phyloP scores from a whole-genome alignment of 306 rosid species.

The Inga oerstediana region DNA sequence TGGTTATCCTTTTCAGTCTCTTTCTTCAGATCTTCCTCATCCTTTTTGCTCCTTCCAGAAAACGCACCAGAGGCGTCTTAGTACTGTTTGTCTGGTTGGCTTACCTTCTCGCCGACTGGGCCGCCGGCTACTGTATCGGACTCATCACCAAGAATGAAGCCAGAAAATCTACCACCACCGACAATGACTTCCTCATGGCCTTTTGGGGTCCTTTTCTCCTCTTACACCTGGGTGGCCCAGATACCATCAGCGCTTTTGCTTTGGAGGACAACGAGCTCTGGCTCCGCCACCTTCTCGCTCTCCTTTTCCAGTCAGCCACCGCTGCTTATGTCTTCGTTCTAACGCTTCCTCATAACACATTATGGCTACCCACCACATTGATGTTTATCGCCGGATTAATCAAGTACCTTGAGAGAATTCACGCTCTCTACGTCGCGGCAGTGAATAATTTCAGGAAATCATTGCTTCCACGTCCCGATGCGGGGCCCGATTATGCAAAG shows the following conservation, averaged over 20 bases:
- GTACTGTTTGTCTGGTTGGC: neutral
- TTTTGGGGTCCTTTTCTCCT: constrained; percentile 8
- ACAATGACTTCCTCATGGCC: neutral
- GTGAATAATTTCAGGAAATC: constrained; percentile 22
- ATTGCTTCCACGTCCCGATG: constrained; percentile 33
- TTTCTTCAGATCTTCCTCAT: neutral
- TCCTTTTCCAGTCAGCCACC: neutral
- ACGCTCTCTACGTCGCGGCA: constrained; percentile 14
- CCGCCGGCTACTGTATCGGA: constrained; percentile 20
- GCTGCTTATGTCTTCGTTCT: neutral
- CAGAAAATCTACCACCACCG: too few species aligned
- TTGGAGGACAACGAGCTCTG: constrained; percentile 21
- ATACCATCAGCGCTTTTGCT: constrained; percentile 17
- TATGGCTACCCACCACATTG: neutral
- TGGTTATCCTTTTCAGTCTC: neutral
- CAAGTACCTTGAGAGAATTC: constrained; percentile 31
- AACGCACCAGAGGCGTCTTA: neutral
- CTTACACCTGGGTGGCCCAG: constrained; percentile 18
- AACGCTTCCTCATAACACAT: neutral
- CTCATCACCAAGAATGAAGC: neutral
- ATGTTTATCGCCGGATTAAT: neutral
- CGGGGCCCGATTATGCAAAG: constrained; percentile 42
- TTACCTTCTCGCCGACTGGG: constrained; percentile 18
- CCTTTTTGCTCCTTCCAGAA: neutral
- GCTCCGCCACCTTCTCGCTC: neutral